Evolutionary conservation across 306 rosid genomes (phyloP).

Genomic region (Ceratonia siliqua): DNA sequence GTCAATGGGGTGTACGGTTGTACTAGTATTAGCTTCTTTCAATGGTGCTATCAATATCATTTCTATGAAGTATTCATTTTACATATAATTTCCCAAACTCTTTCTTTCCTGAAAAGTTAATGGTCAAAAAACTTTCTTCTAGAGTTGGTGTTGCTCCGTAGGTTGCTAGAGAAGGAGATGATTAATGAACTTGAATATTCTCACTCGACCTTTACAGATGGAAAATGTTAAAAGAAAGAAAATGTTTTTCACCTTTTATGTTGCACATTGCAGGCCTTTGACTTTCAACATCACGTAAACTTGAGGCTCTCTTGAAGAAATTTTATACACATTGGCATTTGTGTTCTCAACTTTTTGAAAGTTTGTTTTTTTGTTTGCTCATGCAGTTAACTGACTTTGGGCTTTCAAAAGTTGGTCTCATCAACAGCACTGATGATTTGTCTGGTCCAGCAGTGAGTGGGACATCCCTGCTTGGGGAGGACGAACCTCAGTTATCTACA

Average conservation of each 20-base stretch:
- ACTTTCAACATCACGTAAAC: slow-evolving; percentile 16
- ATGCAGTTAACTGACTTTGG: slow-evolving; percentile 96
- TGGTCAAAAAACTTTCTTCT: background rate
- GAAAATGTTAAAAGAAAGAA: background rate
- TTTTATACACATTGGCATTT: background rate
- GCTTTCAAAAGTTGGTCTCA: slow-evolving; percentile 98
- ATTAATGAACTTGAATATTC: background rate
- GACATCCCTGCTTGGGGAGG: slow-evolving; percentile 73
- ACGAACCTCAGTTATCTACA: slow-evolving; percentile 59
- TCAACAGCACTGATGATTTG: slow-evolving; percentile 98
- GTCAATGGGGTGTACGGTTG: background rate
- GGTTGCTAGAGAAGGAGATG: background rate
- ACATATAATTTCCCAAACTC: slow-evolving; percentile 1
- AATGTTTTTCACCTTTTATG: background rate
- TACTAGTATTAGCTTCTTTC: slow-evolving; percentile 6
- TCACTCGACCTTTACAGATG: background rate
- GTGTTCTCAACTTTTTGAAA: background rate
- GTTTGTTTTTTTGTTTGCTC: slow-evolving; percentile 19
- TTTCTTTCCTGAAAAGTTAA: background rate
- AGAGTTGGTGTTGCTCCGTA: background rate
- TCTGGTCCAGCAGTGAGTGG: slow-evolving; percentile 92
- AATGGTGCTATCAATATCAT: background rate
- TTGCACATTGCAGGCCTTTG: slow-evolving; percentile 3
- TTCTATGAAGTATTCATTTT: background rate
- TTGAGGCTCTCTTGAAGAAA: slow-evolving; percentile 5